These are phyloP conservation scores for Scheffersomyces cryptocercus DNA, from an alignment of 1,139 yeast genomes.

Conservation along the genomic window DNA sequence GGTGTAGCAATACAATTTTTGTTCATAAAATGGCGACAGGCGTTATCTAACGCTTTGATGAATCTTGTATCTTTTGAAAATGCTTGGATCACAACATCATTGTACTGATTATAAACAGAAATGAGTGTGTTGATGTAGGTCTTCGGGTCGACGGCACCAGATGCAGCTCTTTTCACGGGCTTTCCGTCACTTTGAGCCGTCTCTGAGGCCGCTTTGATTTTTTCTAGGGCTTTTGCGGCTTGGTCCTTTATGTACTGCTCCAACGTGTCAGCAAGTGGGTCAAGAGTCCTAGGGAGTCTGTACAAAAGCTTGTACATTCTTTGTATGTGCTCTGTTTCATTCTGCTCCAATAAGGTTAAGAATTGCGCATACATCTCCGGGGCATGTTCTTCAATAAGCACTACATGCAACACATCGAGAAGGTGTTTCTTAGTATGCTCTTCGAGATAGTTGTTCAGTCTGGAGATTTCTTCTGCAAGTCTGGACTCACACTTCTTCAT, in stretches of 20 bases:
- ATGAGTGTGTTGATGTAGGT: conserved; percentile 78
- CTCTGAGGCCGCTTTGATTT: conserved; percentile 53
- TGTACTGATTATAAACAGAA: conserved; percentile 65
- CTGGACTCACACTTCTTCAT: conserved; percentile 84
- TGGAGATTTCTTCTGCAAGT: conserved; percentile 76
- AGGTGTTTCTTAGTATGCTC: conserved; percentile 82
- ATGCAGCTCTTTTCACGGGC: conserved; percentile 22
- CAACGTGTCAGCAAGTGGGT: conserved; percentile 74
- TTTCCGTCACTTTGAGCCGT: conserved; percentile 16
- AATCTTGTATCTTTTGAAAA: conserved; percentile 78
- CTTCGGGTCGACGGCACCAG: conserved; percentile 63
- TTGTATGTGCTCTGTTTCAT: conserved; percentile 74
- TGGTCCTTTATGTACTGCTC: conserved; percentile 73
- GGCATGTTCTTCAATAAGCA: conserved; percentile 78
- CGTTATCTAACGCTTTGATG: conserved; percentile 85
- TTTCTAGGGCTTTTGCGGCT: conserved; percentile 69
- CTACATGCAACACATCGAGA: conserved; percentile 72
- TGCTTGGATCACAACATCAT: conserved; percentile 65
- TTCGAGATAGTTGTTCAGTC: conserved; percentile 79
- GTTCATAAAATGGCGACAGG: conserved; percentile 85
- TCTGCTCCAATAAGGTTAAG: conserved; percentile 67
- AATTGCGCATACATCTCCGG: conserved; percentile 78
- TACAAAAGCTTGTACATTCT: conserved; percentile 76
- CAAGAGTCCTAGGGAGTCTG: conserved; percentile 72
- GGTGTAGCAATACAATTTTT: conserved; percentile 79